A percentile compares a stretch with the other conserved stretches of the same genome.
phyloP scores from a whole-genome alignment of 2,329 filamentous ascomycete species.

The Beauveria scarabaeidicola region DNA sequence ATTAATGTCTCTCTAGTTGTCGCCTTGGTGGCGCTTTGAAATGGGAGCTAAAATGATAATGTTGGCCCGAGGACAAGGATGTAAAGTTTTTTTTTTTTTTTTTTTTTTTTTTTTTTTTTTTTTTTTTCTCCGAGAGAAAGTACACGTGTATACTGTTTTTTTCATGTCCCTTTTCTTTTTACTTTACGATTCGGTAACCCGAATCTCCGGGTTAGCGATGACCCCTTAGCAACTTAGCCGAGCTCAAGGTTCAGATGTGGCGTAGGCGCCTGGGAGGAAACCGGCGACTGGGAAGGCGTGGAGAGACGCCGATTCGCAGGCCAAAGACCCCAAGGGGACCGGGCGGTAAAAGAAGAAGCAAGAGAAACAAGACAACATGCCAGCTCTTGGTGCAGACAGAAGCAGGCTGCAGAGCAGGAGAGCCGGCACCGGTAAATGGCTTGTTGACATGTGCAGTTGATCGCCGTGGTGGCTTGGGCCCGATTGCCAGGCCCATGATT shows the following conservation, averaged over 20 bases:
- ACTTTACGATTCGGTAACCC: neutral
- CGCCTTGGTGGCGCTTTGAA: constrained; percentile 3
- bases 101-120: too few relatives aligned
- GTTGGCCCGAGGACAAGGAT: neutral
- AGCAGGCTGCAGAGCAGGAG: neutral
- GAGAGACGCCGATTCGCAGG: neutral
- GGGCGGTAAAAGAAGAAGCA: neutral
- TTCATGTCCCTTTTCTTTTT: too few relatives aligned
- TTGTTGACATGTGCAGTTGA: neutral
- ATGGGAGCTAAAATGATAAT: neutral
- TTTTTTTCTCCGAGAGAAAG: too few relatives aligned
- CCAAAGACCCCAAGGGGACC: neutral
- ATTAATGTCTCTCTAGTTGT: constrained; percentile 6
- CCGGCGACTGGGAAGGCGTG: neutral
- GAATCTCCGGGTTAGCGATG: neutral
- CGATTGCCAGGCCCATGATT: neutral
- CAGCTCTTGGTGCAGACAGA: neutral
- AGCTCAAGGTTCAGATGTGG: neutral
- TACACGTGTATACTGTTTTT: neutral
- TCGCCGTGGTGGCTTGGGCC: neutral
- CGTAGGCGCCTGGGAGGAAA: neutral
- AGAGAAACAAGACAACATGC: neutral
- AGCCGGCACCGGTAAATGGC: neutral
- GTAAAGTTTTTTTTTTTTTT: neutral
- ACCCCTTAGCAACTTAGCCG: neutral